Percentiles rank a stretch among this genome's conserved stretches.
Conservation (phyloP, 306 rosid species). For the Vigna unguiculata region DNA sequence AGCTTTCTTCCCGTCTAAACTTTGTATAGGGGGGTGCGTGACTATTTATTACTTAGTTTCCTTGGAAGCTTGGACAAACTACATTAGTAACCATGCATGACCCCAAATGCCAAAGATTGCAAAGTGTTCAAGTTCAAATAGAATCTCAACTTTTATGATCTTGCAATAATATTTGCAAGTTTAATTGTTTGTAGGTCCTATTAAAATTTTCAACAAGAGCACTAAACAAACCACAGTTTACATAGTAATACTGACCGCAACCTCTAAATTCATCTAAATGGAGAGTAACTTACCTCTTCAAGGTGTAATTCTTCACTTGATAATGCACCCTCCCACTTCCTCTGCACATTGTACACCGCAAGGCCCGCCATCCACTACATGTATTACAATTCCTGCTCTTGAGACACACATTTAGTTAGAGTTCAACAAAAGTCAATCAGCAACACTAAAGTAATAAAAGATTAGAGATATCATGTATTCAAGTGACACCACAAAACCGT, state of each 20-base stretch:
- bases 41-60: slow-evolving; percentile 28
- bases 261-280: slow-evolving; percentile 35
- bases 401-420: slow-evolving; percentile 44
- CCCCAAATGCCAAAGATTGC: slow-evolving; percentile 32
- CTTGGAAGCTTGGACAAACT: slow-evolving; percentile 8
- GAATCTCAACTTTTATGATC: slow-evolving; percentile 11
- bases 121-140: slow-evolving; percentile 17
- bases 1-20: neutral
- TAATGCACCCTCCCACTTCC: slow-evolving; percentile 94
- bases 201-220: slow-evolving; percentile 21
- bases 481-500: slow-evolving; percentile 20
- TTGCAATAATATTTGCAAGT: neutral
- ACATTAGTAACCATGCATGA: slow-evolving; percentile 17
- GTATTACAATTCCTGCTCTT: slow-evolving; percentile 75
- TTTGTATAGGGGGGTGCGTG: neutral
- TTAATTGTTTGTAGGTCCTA: neutral
- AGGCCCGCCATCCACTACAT: slow-evolving; percentile 97
- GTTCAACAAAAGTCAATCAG: slow-evolving; percentile 37
- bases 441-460: slow-evolving; percentile 10
- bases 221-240: slow-evolving; percentile 22
- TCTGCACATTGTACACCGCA: slow-evolving; percentile 85
- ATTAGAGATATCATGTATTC: slow-evolving; percentile 5
- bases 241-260: slow-evolving; percentile 31
- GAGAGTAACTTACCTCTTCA: slow-evolving; percentile 64
- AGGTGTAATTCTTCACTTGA: slow-evolving; percentile 78